phyloP scores from a whole-genome alignment of 208 protist genomes.

The Acanthamoeba sp. region DNA sequence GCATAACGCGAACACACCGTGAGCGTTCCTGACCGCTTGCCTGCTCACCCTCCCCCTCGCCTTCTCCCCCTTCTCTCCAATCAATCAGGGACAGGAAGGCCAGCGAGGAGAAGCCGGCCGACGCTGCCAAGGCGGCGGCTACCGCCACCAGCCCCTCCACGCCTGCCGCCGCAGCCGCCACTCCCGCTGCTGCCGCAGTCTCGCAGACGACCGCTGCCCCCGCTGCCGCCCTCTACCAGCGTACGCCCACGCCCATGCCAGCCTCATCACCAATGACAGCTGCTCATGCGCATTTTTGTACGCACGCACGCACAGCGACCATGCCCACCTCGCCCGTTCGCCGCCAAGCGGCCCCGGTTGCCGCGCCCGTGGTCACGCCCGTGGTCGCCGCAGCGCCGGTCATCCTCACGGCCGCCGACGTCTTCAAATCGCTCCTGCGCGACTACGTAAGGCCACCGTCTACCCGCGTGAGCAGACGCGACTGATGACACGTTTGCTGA shows the following conservation, averaged over 20 bases:
- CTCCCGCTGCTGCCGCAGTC: neutral
- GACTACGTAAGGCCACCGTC: constrained; percentile 13
- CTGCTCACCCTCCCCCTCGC: no score
- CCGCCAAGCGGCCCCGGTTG: neutral
- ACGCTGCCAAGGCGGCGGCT: neutral
- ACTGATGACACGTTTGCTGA: neutral
- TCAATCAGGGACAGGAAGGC: neutral
- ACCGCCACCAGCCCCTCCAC: neutral
- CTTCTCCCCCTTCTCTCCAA: neutral
- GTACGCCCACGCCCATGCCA: neutral
- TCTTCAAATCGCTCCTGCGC: neutral
- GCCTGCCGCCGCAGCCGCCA: neutral
- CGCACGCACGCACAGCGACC: neutral
- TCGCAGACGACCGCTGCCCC: neutral
- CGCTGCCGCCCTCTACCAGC: neutral
- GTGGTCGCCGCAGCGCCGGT: neutral
- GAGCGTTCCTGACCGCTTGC: no score
- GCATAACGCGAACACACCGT: no score
- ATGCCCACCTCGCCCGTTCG: neutral
- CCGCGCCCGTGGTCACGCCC: neutral
- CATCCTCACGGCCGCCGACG: neutral
- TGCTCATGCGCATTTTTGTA: neutral
- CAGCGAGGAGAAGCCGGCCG: neutral
- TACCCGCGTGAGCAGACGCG: no score
- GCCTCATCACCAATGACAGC: neutral